phyloP scores from a whole-genome alignment of 345 rosid species.

The Syzygium oleosum region DNA sequence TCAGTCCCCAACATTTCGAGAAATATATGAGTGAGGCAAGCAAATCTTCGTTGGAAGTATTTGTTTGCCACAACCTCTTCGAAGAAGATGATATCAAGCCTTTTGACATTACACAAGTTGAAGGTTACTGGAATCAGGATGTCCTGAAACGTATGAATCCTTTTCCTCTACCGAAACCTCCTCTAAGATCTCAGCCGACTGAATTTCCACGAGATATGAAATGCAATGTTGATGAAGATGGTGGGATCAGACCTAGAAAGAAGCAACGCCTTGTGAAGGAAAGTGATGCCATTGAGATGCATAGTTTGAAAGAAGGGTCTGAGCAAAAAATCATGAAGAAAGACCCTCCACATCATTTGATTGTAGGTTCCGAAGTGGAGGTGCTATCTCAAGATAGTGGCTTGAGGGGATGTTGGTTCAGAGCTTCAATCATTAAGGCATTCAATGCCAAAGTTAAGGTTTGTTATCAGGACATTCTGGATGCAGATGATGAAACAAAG shows the following conservation, averaged over 20 bases:
- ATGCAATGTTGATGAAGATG: conserved; percentile 17
- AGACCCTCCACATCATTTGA: conserved; percentile 8
- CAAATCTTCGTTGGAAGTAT: conserved; percentile 27
- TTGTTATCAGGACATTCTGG: conserved; percentile 59
- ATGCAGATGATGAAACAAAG: conserved; percentile 59
- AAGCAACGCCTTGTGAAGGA: conserved; percentile 29
- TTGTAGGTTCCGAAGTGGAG: conserved; percentile 60
- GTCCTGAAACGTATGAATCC: conserved; percentile 27
- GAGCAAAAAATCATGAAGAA: conserved; percentile 2
- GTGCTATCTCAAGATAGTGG: conserved; percentile 83
- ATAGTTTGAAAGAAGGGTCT: conserved; percentile 2
- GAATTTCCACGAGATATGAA: background rate
- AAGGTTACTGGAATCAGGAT: conserved; percentile 80
- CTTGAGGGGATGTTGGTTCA: conserved; percentile 81
- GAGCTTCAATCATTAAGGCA: conserved; percentile 50
- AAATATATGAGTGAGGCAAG: conserved; percentile 28
- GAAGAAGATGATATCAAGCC: conserved; percentile 50
- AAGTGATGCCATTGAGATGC: background rate
- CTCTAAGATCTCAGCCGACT: conserved; percentile 6
- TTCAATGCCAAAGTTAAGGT: conserved; percentile 69
- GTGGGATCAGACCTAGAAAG: conserved; percentile 36
- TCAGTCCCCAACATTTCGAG: conserved; percentile 61
- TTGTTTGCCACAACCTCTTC: conserved; percentile 53
- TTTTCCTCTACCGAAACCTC: conserved; percentile 13
- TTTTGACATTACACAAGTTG: conserved; percentile 53